Conservation (phyloP, 2,329 filamentous ascomycete species). For the Neurospora sp. region DNA sequence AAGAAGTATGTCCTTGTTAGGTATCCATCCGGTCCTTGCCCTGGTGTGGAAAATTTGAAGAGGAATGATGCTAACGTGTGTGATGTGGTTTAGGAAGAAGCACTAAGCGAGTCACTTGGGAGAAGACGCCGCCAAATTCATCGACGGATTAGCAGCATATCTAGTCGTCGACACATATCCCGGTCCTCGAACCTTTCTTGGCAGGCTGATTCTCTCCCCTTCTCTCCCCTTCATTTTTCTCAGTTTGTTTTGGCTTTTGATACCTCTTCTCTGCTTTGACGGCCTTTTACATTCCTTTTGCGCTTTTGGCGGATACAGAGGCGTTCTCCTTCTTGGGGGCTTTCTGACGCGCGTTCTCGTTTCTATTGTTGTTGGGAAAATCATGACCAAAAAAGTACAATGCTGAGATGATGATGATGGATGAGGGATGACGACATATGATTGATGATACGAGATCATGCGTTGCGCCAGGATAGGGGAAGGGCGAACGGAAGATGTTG, state of each 20-base stretch:
- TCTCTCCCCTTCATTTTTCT: background rate
- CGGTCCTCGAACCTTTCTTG: background rate
- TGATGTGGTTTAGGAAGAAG: slow-evolving; percentile 5
- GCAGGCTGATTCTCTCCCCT: background rate
- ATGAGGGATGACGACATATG: background rate
- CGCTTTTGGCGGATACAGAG: slow-evolving; percentile 2
- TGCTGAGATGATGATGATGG: slow-evolving; percentile 2
- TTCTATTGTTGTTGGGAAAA: background rate
- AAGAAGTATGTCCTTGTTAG: slow-evolving; percentile 22
- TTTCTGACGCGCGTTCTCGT: background rate
- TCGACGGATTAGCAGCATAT: background rate
- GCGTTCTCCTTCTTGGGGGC: background rate
- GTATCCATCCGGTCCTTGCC: slow-evolving; percentile 1
- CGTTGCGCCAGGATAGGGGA: background rate
- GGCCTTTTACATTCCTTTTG: slow-evolving; percentile 6
- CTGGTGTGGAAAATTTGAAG: background rate
- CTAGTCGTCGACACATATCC: background rate
- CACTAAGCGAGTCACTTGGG: slow-evolving; percentile 1
- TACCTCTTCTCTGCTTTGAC: background rate
- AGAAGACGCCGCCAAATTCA: background rate
- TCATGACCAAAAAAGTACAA: slow-evolving; percentile 3
- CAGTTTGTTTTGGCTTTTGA: slow-evolving; percentile 1
- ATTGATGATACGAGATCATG: background rate
- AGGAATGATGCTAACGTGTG: slow-evolving; percentile 2
- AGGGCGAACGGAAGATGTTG: background rate